These are phyloP conservation scores for Geotrichum candidum DNA, from an alignment of 1,139 yeast genomes.

Conservation along the genomic window DNA sequence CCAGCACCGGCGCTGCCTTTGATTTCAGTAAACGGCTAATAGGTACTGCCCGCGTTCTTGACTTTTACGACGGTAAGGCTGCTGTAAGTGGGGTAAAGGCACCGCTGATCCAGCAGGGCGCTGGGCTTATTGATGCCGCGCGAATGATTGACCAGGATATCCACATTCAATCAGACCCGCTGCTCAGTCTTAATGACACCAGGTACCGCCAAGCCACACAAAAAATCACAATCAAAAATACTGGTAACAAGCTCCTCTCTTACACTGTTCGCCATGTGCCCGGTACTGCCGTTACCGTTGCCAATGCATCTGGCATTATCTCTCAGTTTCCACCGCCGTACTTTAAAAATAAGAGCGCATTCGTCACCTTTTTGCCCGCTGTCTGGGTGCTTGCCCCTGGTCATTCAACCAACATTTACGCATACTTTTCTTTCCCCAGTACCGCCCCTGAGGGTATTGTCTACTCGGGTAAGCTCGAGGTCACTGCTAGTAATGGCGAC, in stretches of 20 bases:
- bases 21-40: slow-evolving; percentile 14
- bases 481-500: slow-evolving; percentile 7
- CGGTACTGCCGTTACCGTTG: slow-evolving; percentile 8
- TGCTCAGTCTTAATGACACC: slow-evolving; percentile 22
- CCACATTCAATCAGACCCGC: slow-evolving; percentile 16
- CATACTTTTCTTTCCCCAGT: not conserved
- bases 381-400: slow-evolving; percentile 10
- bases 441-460: not conserved
- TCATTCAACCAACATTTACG: not conserved
- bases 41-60: slow-evolving; percentile 16
- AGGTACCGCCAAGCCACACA: slow-evolving; percentile 14
- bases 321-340: slow-evolving; percentile 5
- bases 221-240: slow-evolving; percentile 19
- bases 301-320: not conserved
- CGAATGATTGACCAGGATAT: slow-evolving; percentile 36
- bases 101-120: slow-evolving; percentile 25
- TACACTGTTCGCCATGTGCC: slow-evolving; percentile 17
- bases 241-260: slow-evolving; percentile 13
- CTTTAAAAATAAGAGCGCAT: not conserved
- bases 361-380: not conserved
- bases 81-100: slow-evolving; percentile 9
- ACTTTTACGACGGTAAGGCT: slow-evolving; percentile 12
- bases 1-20: slow-evolving; percentile 3
- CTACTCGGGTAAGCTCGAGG: slow-evolving; percentile 11
- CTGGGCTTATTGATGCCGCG: slow-evolving; percentile 34